Evolutionary conservation across 73 alveolate genomes (phyloP).

Genomic region (Durusdinium trenchii): DNA sequence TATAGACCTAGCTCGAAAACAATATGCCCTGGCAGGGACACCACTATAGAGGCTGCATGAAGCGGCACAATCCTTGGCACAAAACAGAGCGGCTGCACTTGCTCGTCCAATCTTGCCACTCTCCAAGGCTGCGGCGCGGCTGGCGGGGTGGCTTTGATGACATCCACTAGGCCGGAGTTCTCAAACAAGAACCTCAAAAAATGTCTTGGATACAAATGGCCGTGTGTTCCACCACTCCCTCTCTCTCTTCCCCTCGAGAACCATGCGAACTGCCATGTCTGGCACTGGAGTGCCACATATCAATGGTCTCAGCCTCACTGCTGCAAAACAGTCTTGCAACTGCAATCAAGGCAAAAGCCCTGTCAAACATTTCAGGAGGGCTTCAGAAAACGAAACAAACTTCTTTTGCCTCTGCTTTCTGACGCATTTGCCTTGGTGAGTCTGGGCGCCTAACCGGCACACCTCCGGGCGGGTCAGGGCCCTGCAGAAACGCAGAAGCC

Average conservation of each 20-base stretch:
- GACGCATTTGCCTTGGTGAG: no score
- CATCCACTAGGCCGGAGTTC: slow-evolving; percentile 28
- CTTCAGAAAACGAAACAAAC: no score
- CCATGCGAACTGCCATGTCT: slow-evolving; percentile 30
- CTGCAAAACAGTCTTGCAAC: no score
- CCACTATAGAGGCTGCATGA: slow-evolving; percentile 80
- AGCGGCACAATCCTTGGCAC: slow-evolving; percentile 37
- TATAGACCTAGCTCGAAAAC: slow-evolving; percentile 41
- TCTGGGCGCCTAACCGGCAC: background rate
- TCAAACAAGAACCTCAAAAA: slow-evolving; percentile 31
- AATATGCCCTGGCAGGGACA: slow-evolving; percentile 83
- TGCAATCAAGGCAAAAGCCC: no score
- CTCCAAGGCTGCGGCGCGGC: background rate
- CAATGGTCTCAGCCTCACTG: slow-evolving; percentile 3
- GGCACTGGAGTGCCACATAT: slow-evolving; percentile 19
- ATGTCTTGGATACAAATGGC: background rate
- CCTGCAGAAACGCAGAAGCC: slow-evolving; percentile 84
- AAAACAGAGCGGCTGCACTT: no score
- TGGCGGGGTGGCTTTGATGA: slow-evolving; percentile 62
- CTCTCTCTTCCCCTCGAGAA: background rate
- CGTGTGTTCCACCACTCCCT: background rate
- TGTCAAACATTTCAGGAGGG: no score
- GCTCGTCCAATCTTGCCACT: background rate
- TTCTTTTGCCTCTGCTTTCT: no score
- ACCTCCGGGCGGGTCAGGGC: background rate